phyloP scores from a whole-genome alignment of 192 early-diverging fungal species.

The Chytriomyces hyalinus region DNA sequence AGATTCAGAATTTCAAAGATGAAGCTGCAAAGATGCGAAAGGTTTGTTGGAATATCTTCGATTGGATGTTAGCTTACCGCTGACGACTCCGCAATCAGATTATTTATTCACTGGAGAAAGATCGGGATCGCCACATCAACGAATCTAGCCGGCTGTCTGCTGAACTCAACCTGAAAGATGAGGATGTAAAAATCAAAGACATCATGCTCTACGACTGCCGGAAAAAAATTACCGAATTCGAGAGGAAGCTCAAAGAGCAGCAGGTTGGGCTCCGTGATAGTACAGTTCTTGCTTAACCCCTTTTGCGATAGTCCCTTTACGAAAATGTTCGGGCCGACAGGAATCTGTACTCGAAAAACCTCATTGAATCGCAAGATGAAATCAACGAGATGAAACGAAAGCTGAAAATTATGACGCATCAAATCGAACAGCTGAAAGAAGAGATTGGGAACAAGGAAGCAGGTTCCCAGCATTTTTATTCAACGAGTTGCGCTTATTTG shows the following conservation, averaged over 20 bases:
- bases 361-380: slow-evolving; percentile 66
- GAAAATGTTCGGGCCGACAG: slow-evolving; percentile 65
- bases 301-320: slow-evolving; percentile 50
- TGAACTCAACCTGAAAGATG: slow-evolving; percentile 48
- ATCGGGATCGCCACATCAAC: slow-evolving; percentile 59
- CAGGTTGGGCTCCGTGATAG: slow-evolving; percentile 41
- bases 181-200: slow-evolving; percentile 67
- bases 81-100: slow-evolving; percentile 36
- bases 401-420: slow-evolving; percentile 67
- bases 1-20: slow-evolving; percentile 64
- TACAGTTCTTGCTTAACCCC: slow-evolving; percentile 8
- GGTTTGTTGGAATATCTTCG: slow-evolving; percentile 34
- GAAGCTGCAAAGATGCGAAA: slow-evolving; percentile 70
- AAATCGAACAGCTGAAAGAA: slow-evolving; percentile 68
- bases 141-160: slow-evolving; percentile 42
- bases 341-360: slow-evolving; percentile 65
- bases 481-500: slow-evolving; percentile 14
- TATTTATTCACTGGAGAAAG: slow-evolving; percentile 65
- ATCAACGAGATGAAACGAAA: slow-evolving; percentile 69
- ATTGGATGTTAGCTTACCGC: background rate
- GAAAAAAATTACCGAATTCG: slow-evolving; percentile 64
- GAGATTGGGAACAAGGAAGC: slow-evolving; percentile 63
- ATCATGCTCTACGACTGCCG: slow-evolving; percentile 63
- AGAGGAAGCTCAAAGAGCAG: slow-evolving; percentile 65
- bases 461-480: slow-evolving; percentile 41